A percentile compares a stretch with the other conserved stretches of the same genome.
Evolutionary conservation across 2,329 filamentous ascomycete genomes (phyloP).

Genomic region (Capronia coronata): DNA sequence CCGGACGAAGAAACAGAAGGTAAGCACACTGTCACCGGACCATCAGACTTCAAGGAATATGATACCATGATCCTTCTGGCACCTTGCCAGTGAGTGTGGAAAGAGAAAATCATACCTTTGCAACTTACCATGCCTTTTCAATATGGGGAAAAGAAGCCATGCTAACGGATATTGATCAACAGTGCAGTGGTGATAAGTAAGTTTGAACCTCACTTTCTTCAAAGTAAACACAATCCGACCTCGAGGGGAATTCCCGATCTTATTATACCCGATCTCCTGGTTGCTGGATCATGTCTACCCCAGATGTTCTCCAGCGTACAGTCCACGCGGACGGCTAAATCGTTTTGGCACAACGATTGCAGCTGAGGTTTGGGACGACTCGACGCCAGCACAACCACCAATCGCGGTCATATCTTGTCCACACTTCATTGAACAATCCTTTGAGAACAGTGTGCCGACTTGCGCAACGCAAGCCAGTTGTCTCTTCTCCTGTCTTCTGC

Average conservation of each 20-base stretch:
- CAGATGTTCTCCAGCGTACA: slow-evolving; percentile 10
- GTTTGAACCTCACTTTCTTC: slow-evolving; percentile 9
- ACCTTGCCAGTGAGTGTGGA: no score
- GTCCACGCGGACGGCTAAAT: slow-evolving; percentile 2
- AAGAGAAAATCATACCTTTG: no score
- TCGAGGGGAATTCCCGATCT: neutral
- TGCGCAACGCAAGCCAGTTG: no score
- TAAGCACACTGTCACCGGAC: slow-evolving; percentile 20
- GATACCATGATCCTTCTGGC: no score
- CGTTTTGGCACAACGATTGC: slow-evolving; percentile 9
- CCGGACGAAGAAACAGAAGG: slow-evolving; percentile 40
- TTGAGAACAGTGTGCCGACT: no score
- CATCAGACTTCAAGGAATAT: no score
- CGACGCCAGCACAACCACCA: slow-evolving; percentile 5
- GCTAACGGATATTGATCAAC: neutral
- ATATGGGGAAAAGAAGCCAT: neutral
- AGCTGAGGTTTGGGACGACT: neutral
- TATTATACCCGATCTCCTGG: slow-evolving; percentile 10
- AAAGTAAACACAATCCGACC: neutral
- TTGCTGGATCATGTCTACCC: slow-evolving; percentile 2
- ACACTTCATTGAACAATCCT: no score
- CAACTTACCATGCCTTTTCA: neutral
- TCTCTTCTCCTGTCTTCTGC: neutral
- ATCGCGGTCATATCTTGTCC: neutral
- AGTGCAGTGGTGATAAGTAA: slow-evolving; percentile 40